These are phyloP conservation scores for Phaeosphaeriaceae sp. DNA, from an alignment of 2,329 filamentous ascomycete species.

Conservation along the genomic window DNA sequence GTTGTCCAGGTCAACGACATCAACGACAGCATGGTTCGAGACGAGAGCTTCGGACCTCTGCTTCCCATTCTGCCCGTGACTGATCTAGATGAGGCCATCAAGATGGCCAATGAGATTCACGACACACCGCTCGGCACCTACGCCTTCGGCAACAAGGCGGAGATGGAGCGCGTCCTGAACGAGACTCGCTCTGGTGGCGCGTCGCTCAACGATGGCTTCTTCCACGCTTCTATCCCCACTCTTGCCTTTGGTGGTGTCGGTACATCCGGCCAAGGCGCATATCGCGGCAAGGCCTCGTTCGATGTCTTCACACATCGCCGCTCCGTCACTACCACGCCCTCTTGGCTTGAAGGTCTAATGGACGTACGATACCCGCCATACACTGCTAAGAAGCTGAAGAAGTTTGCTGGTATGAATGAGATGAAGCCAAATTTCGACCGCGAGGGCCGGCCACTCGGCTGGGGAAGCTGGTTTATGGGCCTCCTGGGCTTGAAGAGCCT, in stretches of 20 bases:
- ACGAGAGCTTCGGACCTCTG: slow-evolving; percentile 94
- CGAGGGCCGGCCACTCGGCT: slow-evolving; percentile 52
- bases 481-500: slow-evolving; percentile 40
- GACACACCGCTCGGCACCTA: slow-evolving; percentile 84
- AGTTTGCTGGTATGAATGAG: slow-evolving; percentile 58
- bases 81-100: slow-evolving; percentile 84
- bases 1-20: slow-evolving; percentile 81
- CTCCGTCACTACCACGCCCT: slow-evolving; percentile 66
- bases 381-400: slow-evolving; percentile 60
- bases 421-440: slow-evolving; percentile 68
- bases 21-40: slow-evolving; percentile 77
- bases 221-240: slow-evolving; percentile 73
- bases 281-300: slow-evolving; percentile 78
- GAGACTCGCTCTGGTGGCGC: slow-evolving; percentile 60
- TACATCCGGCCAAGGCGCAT: slow-evolving; percentile 76
- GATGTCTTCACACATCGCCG: slow-evolving; percentile 71
- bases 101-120: slow-evolving; percentile 79
- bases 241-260: slow-evolving; percentile 86
- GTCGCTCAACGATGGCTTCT: slow-evolving; percentile 65
- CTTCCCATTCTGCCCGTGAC: slow-evolving; percentile 82
- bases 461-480: slow-evolving; percentile 42
- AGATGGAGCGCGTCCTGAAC: slow-evolving; percentile 70
- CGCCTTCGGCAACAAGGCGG: slow-evolving; percentile 81
- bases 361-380: slow-evolving; percentile 72
- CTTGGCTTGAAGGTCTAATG: slow-evolving; percentile 72